A percentile compares a stretch with the other conserved stretches of the same genome.
These are phyloP conservation scores for Aspergillus kassunensis DNA, from an alignment of 495 filamentous ascomycete genomes.

Conservation along the genomic window DNA sequence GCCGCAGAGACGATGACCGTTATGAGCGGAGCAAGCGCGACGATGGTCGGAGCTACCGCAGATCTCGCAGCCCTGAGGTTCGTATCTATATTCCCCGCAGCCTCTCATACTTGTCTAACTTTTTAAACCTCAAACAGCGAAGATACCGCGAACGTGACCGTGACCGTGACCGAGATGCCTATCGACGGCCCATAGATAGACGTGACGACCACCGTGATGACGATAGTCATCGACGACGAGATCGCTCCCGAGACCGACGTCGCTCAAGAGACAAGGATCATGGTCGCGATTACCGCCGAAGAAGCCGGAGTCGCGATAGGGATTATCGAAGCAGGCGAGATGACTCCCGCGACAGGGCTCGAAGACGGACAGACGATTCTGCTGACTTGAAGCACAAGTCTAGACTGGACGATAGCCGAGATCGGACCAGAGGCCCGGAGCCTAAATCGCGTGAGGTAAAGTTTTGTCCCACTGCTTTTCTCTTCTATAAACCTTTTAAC, in stretches of 20 bases:
- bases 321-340: constrained; percentile 74
- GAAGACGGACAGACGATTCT: constrained; percentile 69
- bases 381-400: constrained; percentile 68
- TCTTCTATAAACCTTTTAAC: not conserved
- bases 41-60: constrained; percentile 55
- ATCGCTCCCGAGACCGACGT: constrained; percentile 62
- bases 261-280: constrained; percentile 57
- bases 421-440: constrained; percentile 45
- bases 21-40: constrained; percentile 63
- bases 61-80: constrained; percentile 74
- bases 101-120: constrained; percentile 23
- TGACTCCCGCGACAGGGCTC: constrained; percentile 68
- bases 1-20: constrained; percentile 72
- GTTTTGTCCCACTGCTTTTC: not conserved
- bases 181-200: constrained; percentile 67
- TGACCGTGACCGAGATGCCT: constrained; percentile 57
- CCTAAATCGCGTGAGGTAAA: constrained; percentile 54
- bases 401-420: constrained; percentile 63
- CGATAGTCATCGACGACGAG: constrained; percentile 60
- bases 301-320: constrained; percentile 69
- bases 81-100: constrained; percentile 20
- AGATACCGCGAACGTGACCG: constrained; percentile 55
- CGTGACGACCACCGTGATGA: constrained; percentile 63
- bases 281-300: constrained; percentile 57
- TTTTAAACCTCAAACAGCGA: constrained; percentile 37